Evolutionary conservation across 495 filamentous ascomycete species (phyloP).

Genomic region (Penicillium pulvis): DNA sequence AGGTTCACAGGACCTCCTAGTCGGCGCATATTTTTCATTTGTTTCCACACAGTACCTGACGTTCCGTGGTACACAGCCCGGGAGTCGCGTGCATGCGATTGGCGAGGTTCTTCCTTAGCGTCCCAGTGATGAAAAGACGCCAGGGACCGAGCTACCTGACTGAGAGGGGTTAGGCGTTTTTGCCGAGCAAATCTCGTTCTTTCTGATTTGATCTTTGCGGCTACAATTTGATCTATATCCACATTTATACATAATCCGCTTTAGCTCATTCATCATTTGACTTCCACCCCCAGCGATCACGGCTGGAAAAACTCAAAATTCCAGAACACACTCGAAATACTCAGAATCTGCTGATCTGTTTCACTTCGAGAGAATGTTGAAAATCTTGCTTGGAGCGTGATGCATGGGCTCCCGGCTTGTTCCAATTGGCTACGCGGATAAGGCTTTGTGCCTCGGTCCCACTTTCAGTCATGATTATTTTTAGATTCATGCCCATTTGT

Average conservation of each 20-base stretch:
- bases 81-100: slow-evolving; percentile 11
- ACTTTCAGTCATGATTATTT: slow-evolving; percentile 1
- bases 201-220: neutral
- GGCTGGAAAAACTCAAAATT: no score
- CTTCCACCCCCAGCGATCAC: no score
- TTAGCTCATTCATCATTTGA: no score
- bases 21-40: neutral
- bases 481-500: neutral
- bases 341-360: neutral
- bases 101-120: slow-evolving; percentile 22
- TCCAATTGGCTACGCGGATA: slow-evolving; percentile 10
- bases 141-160: slow-evolving; percentile 1
- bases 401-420: slow-evolving; percentile 1
- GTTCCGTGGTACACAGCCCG: slow-evolving; percentile 18
- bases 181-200: neutral
- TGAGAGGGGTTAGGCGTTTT: neutral
- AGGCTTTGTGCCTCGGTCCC: neutral
- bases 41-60: neutral
- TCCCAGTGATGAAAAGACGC: neutral
- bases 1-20: neutral
- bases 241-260: no score
- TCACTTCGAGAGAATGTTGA: neutral
- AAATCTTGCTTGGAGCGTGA: slow-evolving; percentile 5
- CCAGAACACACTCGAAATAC: no score
- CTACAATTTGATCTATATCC: no score